Base-by-base conservation (phyloP, 1,284 basidiomycete species). In the Cutaneotrichosporon sp. region DNA sequence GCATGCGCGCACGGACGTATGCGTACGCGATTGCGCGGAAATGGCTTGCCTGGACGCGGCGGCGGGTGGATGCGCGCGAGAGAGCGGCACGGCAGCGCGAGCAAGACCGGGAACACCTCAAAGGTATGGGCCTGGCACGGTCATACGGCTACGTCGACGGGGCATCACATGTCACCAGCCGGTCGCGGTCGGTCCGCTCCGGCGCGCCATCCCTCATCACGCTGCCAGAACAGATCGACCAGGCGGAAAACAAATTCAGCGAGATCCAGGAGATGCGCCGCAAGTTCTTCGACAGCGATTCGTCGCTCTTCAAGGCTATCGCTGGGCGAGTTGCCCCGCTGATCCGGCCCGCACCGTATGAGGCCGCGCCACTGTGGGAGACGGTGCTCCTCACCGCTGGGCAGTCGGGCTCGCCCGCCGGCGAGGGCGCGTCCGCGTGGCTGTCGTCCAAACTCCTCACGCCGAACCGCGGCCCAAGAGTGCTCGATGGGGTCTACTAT, bases 371-470 rank as follows among this genome's bases (percentile, higher is more conserved):
- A 4, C 18, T 40, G 5, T 69, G 57, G 56, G 61, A 66, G 51
- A 69, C 58, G 2, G 63, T 69, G 6, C 51, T 69, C 0, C 63
- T 69, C 10, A 63, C 63, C 5, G 65, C 68, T 0, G 65, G 62
- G 56, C 61, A 66, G 36, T 47, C 62, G 11, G 74, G 68, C 22
- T 65, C 67, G 9, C 66, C 75, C 0, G 66, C 72, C 0, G 62
- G 68, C 2, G 16, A 42, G 3, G 58, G 67, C 4, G 75, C 74
- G 0, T 57, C 69, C 18, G 49, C 68, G 21, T 79, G 77, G 77
- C 70, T 79, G 2, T 52, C 60, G 8, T 61, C 63, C 18, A 79
- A 79, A 62, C 72, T 79, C 47, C 30, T 61, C 10, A 65, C 70
- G 2, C 51, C 60, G 4, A 47, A 63, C 6, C 38, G 21, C 31